These are phyloP conservation scores for Ustilago sp. DNA, from an alignment of 1,284 basidiomycete genomes.

Conservation along the genomic window DNA sequence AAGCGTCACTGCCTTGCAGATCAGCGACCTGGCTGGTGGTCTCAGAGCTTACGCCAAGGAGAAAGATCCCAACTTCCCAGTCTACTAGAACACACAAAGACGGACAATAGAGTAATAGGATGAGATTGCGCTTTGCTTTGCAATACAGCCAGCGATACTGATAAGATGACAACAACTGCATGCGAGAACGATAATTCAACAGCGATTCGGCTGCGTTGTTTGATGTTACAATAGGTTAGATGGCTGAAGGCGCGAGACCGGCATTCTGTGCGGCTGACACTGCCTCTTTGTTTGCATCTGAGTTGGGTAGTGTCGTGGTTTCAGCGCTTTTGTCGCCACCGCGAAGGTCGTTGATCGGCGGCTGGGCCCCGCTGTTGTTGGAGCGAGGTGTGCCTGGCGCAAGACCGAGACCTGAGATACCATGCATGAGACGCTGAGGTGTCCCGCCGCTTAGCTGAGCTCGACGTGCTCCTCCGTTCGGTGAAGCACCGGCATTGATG, in stretches of 20 bases:
- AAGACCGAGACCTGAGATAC: constrained; percentile 21
- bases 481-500: constrained; percentile 9
- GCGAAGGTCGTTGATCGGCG: constrained; percentile 4
- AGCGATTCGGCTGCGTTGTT: neutral
- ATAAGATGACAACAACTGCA: neutral
- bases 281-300: neutral
- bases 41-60: constrained; percentile 50
- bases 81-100: constrained; percentile 35
- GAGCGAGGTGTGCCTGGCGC: constrained; percentile 20
- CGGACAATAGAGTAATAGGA: neutral
- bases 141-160: neutral
- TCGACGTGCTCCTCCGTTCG: constrained; percentile 21
- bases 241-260: constrained; percentile 33
- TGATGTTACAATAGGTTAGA: constrained; percentile 5
- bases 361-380: neutral
- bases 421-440: constrained; percentile 17
- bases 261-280: constrained; percentile 29
- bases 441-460: constrained; percentile 6
- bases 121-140: constrained; percentile 7
- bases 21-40: constrained; percentile 55
- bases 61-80: constrained; percentile 49
- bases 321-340: neutral
- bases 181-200: neutral
- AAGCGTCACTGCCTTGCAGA: constrained; percentile 80
- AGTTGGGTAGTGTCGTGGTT: neutral